Percentiles rank a stretch among this genome's conserved stretches.
Evolutionary conservation across 345 rosid species (phyloP).

Genomic region (Combretum micranthum): DNA sequence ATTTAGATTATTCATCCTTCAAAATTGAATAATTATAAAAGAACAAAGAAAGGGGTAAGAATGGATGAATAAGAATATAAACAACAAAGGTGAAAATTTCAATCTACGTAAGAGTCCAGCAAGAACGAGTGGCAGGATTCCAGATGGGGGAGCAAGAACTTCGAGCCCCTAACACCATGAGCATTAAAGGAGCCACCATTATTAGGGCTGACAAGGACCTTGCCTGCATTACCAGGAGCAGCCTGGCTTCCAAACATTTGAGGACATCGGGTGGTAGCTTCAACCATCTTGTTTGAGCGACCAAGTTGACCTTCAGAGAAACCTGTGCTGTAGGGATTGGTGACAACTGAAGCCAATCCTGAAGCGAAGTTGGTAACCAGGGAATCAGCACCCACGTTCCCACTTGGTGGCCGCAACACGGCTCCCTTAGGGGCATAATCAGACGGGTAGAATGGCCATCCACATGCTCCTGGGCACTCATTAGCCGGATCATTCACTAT

Average conservation of each 20-base stretch:
- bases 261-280: slow-evolving; percentile 37
- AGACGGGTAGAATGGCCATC: slow-evolving; percentile 56
- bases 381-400: slow-evolving; percentile 53
- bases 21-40: no score
- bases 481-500: slow-evolving; percentile 52
- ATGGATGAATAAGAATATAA: background rate
- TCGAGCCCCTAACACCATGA: slow-evolving; percentile 35
- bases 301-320: slow-evolving; percentile 22
- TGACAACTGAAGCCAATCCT: slow-evolving; percentile 39
- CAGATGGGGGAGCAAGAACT: slow-evolving; percentile 74
- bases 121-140: slow-evolving; percentile 40
- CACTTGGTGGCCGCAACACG: slow-evolving; percentile 46
- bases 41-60: background rate
- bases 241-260: slow-evolving; percentile 54
- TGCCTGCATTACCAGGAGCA: slow-evolving; percentile 35
- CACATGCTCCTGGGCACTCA: slow-evolving; percentile 64
- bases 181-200: slow-evolving; percentile 51
- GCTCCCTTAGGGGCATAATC: slow-evolving; percentile 34
- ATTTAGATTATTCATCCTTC: no score
- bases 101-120: slow-evolving; percentile 40
- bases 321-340: slow-evolving; percentile 34
- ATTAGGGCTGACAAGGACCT: slow-evolving; percentile 29
- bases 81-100: no score
- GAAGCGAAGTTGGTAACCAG: slow-evolving; percentile 52
- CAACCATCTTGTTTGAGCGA: background rate